Base-by-base conservation (phyloP, 352 stramenopile species). In the Globisporangium echinulatum region DNA sequence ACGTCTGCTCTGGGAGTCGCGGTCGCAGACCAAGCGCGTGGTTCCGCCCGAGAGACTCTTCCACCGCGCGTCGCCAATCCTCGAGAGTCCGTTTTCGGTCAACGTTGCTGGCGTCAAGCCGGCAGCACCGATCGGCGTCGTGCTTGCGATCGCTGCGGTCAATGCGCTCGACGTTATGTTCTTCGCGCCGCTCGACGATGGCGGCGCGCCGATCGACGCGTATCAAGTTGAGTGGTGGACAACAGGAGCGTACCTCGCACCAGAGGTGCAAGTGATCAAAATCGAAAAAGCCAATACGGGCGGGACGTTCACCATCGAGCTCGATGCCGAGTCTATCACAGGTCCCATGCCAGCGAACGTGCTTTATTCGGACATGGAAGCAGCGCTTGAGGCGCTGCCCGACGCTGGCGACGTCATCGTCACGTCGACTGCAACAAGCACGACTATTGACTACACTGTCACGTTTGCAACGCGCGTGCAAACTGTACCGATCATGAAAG, bases 151-250 rank as follows among this genome's bases (percentile, higher is more conserved):
- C 14, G 69, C 71, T 37, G 72, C 63, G 9, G 66, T 57, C 43
- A 56, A 90, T 33, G 67, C 71, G 8, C 81, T 99, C 11, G 77
- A 74, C 6, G 71, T 98, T 19, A 81, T 71, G n/a, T 99, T 97
- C 66, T 77, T 67, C 38, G 69, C 76, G 2, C 90, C 94, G 0
- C 44, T 75, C 8, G 82, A 96, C 39, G 84, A 96, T 62, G 94
- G 94, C 40, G 96, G 96, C 7, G 75, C 89, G 0, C 63, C 66
- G 6, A 79, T 98, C 13, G 87, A 83, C 8, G 66, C 66, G 38
- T 98, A 96, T 64, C 69, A 79, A 60, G 85, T 98, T 25, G 93
- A 98, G 58, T 96, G 81, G 83, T 94, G 82, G 81, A 74, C 68
- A 0, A 70, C 77, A 15, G 72, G 60, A 9, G 59, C 63, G 17